These are phyloP conservation scores for Alternaria novae-zelandiae DNA, from an alignment of 2,329 filamentous ascomycete species.

Conservation along the genomic window DNA sequence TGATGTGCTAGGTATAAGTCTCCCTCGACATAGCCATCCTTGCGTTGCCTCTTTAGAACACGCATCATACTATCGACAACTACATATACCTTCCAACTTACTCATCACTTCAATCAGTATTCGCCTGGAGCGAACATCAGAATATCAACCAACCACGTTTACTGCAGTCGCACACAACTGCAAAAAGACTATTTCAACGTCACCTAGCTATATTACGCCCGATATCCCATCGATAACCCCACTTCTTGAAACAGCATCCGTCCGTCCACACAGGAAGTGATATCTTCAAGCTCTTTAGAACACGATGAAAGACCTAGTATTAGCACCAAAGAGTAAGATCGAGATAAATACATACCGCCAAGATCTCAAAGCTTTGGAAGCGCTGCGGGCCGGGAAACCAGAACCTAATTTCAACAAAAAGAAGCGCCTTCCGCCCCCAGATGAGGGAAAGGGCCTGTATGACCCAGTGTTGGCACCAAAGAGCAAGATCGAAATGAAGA, in stretches of 20 bases:
- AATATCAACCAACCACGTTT: background rate
- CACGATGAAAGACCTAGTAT: background rate
- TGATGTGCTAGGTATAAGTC: background rate
- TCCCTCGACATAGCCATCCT: background rate
- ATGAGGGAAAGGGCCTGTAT: background rate
- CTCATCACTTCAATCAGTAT: background rate
- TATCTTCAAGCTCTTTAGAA: background rate
- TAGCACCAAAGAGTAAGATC: background rate
- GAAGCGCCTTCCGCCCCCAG: background rate
- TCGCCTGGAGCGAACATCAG: background rate
- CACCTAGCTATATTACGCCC: background rate
- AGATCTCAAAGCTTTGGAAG: background rate
- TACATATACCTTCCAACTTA: background rate
- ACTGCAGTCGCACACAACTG: rapidly evolving
- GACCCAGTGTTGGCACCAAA: background rate
- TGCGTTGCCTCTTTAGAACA: background rate
- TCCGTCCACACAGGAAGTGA: background rate
- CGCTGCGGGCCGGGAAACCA: background rate
- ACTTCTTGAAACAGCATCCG: background rate
- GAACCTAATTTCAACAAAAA: background rate
- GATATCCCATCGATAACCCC: background rate
- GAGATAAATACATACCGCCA: background rate
- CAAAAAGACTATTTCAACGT: background rate
- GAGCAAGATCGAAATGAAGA: background rate
- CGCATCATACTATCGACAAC: background rate